These are phyloP conservation scores for Calocybe cyanea DNA, from an alignment of 768 basidiomycete genomes.

Conservation along the genomic window DNA sequence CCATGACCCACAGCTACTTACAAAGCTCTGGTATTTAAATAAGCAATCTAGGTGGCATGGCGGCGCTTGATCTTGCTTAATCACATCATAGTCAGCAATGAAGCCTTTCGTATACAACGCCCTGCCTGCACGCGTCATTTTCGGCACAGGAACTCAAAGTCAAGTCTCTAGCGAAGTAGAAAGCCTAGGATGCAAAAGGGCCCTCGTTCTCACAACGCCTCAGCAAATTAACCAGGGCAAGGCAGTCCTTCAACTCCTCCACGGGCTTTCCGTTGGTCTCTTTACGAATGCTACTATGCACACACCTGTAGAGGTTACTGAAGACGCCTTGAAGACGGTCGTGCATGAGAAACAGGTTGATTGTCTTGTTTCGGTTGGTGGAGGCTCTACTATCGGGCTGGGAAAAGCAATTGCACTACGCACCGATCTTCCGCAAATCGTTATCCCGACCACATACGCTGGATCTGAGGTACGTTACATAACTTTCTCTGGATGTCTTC, in stretches of 20 bases:
- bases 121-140: constrained; percentile 33
- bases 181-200: constrained; percentile 26
- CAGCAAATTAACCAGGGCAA: constrained; percentile 26
- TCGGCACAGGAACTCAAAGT: constrained; percentile 29
- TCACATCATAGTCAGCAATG: too few relatives aligned
- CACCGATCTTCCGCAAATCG: constrained; percentile 35
- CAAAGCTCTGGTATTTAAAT: too few relatives aligned
- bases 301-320: constrained; percentile 33
- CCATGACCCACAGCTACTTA: too few relatives aligned
- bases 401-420: constrained; percentile 37
- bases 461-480: constrained; percentile 33
- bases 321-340: constrained; percentile 26
- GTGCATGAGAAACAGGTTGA: constrained; percentile 27
- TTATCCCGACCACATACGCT: constrained; percentile 36
- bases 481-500: not conserved
- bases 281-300: constrained; percentile 39
- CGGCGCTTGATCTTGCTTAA: too few relatives aligned
- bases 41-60: too few relatives aligned
- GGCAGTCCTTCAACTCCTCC: constrained; percentile 14
- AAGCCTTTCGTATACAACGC: constrained; percentile 34
- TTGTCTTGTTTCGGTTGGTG: constrained; percentile 33
- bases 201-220: constrained; percentile 31
- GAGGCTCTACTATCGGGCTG: constrained; percentile 34
- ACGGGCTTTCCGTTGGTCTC: constrained; percentile 24
- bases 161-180: constrained; percentile 28